Percentiles rank a stretch among this genome's conserved stretches.
phyloP scores from a whole-genome alignment of 2,329 filamentous ascomycete genomes.

The Colletotrichum sansevieriae region DNA sequence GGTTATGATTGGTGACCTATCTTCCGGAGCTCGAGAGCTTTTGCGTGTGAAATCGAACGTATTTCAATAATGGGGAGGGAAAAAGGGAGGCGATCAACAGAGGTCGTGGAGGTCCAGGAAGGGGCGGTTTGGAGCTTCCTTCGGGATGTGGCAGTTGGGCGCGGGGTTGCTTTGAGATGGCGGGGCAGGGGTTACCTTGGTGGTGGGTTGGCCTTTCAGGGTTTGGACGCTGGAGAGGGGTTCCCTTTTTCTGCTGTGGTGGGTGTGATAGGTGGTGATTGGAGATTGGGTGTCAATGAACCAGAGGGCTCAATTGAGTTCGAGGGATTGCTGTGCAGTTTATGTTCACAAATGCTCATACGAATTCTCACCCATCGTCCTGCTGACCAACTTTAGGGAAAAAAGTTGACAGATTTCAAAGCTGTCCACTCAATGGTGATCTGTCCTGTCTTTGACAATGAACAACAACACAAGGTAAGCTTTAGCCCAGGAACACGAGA shows the following conservation, averaged over 20 bases:
- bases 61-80: not conserved
- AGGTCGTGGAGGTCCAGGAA: constrained; percentile 5
- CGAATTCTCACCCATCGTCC: too few relatives aligned
- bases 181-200: constrained; percentile 31
- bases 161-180: constrained; percentile 39
- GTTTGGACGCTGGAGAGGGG: constrained; percentile 9
- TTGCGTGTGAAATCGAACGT: not conserved
- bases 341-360: constrained; percentile 2
- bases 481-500: not conserved
- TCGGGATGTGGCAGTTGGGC: constrained; percentile 36
- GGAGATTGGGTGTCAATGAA: constrained; percentile 1
- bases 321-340: not conserved
- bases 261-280: not conserved
- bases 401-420: constrained; percentile 16
- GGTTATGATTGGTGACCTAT: not conserved
- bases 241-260: not conserved
- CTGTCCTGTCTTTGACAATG: constrained; percentile 25
- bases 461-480: not conserved
- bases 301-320: constrained; percentile 1
- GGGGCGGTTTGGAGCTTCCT: constrained; percentile 12
- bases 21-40: not conserved
- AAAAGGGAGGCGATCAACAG: constrained; percentile 7
- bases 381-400: not conserved
- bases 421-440: not conserved
- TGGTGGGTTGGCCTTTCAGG: constrained; percentile 8